These are phyloP conservation scores for Glycine latifolia DNA, from an alignment of 306 rosid species.

Conservation along the genomic window DNA sequence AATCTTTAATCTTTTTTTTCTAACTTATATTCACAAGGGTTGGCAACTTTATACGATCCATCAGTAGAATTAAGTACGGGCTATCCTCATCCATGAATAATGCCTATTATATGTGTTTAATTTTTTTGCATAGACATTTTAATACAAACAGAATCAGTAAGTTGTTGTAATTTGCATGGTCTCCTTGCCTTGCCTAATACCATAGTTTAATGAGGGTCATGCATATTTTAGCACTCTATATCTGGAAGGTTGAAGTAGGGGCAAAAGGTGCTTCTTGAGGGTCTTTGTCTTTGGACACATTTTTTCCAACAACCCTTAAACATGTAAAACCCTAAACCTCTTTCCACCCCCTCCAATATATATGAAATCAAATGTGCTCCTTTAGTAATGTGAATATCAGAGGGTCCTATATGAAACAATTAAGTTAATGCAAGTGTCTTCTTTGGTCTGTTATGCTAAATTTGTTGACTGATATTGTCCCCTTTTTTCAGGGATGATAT, in stretches of 20 bases:
- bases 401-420: slow-evolving; percentile 16
- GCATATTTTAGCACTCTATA: background rate
- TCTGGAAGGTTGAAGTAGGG: slow-evolving; percentile 11
- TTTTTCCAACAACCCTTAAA: background rate
- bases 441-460: slow-evolving; percentile 27
- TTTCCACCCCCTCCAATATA: background rate
- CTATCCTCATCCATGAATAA: background rate
- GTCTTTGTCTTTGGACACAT: background rate
- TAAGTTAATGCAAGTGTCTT: background rate
- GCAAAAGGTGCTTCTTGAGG: background rate
- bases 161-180: background rate
- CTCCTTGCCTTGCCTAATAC: background rate
- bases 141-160: slow-evolving; percentile 12
- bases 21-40: background rate
- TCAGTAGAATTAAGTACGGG: background rate
- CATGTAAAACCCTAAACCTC: slow-evolving; percentile 20
- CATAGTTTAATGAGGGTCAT: background rate
- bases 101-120: too few relatives aligned
- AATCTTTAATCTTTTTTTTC: background rate
- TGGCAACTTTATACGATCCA: slow-evolving; percentile 6
- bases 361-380: slow-evolving; percentile 16
- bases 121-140: background rate
- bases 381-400: background rate
- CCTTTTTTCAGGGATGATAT: slow-evolving; percentile 75
- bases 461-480: slow-evolving; percentile 5